Conservation (phyloP, 768 basidiomycete genomes). For the Sutorius australiensis region DNA sequence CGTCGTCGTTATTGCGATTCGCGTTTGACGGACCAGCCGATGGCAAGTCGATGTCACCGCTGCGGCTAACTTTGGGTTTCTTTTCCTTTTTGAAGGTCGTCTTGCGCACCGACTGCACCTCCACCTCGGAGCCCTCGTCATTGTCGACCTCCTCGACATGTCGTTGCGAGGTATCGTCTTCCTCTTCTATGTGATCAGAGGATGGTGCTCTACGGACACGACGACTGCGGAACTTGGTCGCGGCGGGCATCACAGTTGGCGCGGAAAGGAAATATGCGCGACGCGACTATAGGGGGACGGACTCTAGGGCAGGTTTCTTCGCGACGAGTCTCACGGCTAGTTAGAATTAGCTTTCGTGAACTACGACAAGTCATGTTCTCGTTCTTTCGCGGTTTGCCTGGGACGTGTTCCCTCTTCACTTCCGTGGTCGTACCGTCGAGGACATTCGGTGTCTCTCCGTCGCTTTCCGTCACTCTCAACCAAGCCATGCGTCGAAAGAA, state of each 20-base stretch:
- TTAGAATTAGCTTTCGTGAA: neutral
- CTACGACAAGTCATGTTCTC: conserved; percentile 23
- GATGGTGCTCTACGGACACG: conserved; percentile 44
- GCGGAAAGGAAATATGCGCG: conserved; percentile 3
- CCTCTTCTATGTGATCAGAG: conserved; percentile 59
- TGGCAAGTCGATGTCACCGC: conserved; percentile 11
- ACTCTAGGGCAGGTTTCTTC: conserved; percentile 30
- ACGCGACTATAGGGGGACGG: conserved; percentile 22
- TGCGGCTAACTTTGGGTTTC: conserved; percentile 27
- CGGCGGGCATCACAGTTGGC: conserved; percentile 31
- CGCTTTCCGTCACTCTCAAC: conserved; percentile 70
- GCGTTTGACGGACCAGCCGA: conserved; percentile 25
- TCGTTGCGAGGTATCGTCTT: conserved; percentile 39
- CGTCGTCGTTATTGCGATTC: conserved; percentile 25
- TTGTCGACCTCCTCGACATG: conserved; percentile 42
- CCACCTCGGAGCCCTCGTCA: conserved; percentile 34
- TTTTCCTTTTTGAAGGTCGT: conserved; percentile 30
- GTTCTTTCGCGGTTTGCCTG: conserved; percentile 19
- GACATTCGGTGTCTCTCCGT: conserved; percentile 60
- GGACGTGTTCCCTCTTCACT: conserved; percentile 17
- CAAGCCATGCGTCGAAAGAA: conserved; percentile 82
- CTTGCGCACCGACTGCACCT: conserved; percentile 37
- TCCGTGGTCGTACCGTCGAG: conserved; percentile 28
- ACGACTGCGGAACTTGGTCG: conserved; percentile 37
- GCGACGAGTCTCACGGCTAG: conserved; percentile 16